Conservation (phyloP, 768 basidiomycete genomes). For the Stropharia rugosoannulata region DNA sequence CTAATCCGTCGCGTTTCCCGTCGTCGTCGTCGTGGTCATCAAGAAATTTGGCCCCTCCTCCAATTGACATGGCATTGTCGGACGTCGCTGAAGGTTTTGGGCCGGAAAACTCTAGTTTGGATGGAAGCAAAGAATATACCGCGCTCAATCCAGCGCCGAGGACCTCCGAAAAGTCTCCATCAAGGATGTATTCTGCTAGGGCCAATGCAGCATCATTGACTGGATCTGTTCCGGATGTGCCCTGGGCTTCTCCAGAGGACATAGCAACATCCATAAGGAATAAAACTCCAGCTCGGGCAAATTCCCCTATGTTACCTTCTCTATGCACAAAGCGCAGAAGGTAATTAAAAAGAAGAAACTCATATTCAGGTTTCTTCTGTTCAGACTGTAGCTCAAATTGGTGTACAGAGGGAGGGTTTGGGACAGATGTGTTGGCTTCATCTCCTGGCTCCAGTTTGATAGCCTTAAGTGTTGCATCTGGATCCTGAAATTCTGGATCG, state of each 20-base stretch:
- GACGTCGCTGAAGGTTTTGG: conserved; percentile 36
- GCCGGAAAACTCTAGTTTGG: conserved; percentile 74
- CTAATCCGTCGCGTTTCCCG: conserved; percentile 45
- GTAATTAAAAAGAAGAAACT: conserved; percentile 94
- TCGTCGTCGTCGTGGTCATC: conserved; percentile 58
- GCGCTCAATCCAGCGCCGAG: conserved; percentile 91
- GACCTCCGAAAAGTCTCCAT: conserved; percentile 98
- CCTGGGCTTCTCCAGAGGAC: conserved; percentile 64
- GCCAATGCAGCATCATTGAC: conserved; percentile 84
- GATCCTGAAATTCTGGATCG: conserved; percentile 50
- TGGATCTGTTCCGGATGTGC: conserved; percentile 50
- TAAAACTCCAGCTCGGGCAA: conserved; percentile 88
- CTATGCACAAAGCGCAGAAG: conserved; percentile 93
- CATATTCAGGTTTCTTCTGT: conserved; percentile 79
- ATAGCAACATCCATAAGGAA: conserved; percentile 96
- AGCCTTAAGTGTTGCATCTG: conserved; percentile 21
- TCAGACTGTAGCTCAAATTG: conserved; percentile 15
- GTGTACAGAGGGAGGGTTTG: conserved; percentile 53
- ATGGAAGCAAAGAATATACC: conserved; percentile 87
- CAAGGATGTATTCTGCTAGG: conserved; percentile 89
- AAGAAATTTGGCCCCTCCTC: conserved; percentile 55
- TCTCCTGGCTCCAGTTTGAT: conserved; percentile 13
- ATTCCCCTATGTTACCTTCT: conserved; percentile 92
- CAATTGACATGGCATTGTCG: conserved; percentile 64
- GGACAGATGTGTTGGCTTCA: conserved; percentile 40